These are phyloP conservation scores for Coniella lustricola DNA, from an alignment of 2,329 filamentous ascomycete species.

Conservation along the genomic window DNA sequence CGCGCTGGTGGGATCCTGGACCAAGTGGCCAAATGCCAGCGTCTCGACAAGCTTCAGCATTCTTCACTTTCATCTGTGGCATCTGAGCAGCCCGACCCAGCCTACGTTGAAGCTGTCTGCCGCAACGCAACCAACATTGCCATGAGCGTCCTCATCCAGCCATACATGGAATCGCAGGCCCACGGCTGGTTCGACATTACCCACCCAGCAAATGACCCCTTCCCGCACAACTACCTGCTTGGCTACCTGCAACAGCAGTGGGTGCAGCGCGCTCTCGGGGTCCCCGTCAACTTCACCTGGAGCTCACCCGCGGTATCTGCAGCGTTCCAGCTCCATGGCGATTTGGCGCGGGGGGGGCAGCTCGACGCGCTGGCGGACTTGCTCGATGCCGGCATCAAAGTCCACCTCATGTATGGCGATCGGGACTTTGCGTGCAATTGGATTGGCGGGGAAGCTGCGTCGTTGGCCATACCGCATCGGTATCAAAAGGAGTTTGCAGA, in stretches of 20 bases:
- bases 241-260: conserved; percentile 50
- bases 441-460: conserved; percentile 43
- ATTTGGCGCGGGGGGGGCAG: conserved; percentile 24
- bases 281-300: conserved; percentile 50
- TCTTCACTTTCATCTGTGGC: neutral
- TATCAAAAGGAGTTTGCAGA: conserved; percentile 53
- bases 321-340: conserved; percentile 31
- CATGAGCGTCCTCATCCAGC: neutral
- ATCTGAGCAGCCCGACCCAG: conserved; percentile 28
- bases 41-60: conserved; percentile 19
- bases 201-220: conserved; percentile 42
- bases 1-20: conserved; percentile 43
- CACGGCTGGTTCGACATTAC: conserved; percentile 52
- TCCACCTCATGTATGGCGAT: conserved; percentile 50
- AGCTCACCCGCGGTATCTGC: conserved; percentile 31
- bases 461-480: conserved; percentile 46
- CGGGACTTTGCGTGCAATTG: conserved; percentile 46
- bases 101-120: conserved; percentile 13
- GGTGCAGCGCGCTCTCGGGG: conserved; percentile 50
- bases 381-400: conserved; percentile 47
- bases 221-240: conserved; percentile 43
- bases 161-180: neutral
- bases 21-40: conserved; percentile 40
- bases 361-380: conserved; percentile 41
- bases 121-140: neutral